Percentiles rank a stretch among this genome's conserved stretches.
Evolutionary conservation across 495 filamentous ascomycete genomes (phyloP).

Genomic region (Evernia prunastri): DNA sequence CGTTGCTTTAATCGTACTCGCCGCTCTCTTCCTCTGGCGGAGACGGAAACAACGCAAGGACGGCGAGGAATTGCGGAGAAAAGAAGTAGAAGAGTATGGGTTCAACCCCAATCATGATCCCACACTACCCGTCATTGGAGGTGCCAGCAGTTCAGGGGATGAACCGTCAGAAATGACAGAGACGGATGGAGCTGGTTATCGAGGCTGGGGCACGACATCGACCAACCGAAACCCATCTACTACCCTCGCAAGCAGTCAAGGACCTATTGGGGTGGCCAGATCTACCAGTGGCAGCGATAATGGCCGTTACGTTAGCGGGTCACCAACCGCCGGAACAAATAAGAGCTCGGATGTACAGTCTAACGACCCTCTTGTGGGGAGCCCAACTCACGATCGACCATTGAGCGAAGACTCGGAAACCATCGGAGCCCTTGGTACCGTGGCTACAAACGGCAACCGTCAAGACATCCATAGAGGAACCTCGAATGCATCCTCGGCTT

Average conservation of each 20-base stretch:
- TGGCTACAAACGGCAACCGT: slow-evolving; percentile 56
- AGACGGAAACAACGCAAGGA: slow-evolving; percentile 77
- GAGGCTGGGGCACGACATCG: slow-evolving; percentile 94
- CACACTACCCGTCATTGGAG: slow-evolving; percentile 62
- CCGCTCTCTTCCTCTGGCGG: slow-evolving; percentile 76
- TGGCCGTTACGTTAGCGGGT: slow-evolving; percentile 53
- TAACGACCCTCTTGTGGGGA: slow-evolving; percentile 58
- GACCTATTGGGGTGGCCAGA: slow-evolving; percentile 58
- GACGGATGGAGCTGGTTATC: slow-evolving; percentile 69
- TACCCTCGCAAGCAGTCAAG: slow-evolving; percentile 72
- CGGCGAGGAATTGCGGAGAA: slow-evolving; percentile 78
- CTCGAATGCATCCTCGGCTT: slow-evolving; percentile 94
- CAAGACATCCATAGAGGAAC: slow-evolving; percentile 71
- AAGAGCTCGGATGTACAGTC: slow-evolving; percentile 65
- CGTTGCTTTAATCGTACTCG: slow-evolving; percentile 73
- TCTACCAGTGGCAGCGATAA: slow-evolving; percentile 58
- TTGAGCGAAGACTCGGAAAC: slow-evolving; percentile 65
- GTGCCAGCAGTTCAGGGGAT: slow-evolving; percentile 41
- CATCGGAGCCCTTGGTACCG: slow-evolving; percentile 66
- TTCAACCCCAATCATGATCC: slow-evolving; percentile 96
- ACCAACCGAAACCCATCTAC: slow-evolving; percentile 77
- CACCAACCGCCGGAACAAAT: slow-evolving; percentile 60
- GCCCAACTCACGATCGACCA: slow-evolving; percentile 39
- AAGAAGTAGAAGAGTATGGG: slow-evolving; percentile 93
- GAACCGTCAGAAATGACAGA: slow-evolving; percentile 60